Conservation (phyloP, 164 flowering plant genomes). For the Sextonia rubra region DNA sequence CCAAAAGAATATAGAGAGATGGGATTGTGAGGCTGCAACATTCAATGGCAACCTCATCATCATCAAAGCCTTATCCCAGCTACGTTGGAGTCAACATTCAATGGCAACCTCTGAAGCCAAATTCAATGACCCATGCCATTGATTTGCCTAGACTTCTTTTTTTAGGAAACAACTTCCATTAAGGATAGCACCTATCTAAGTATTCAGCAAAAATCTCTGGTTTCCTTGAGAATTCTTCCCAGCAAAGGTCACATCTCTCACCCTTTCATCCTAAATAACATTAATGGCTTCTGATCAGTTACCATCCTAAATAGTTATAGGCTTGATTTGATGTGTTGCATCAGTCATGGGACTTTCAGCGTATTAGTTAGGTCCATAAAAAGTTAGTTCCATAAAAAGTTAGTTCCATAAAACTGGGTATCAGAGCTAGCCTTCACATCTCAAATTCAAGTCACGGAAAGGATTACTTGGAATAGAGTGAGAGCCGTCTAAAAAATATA, state of each 20-base stretch:
- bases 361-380: too few species aligned
- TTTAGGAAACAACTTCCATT: conserved; percentile 3
- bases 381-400: too few species aligned
- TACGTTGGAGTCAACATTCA: too few species aligned
- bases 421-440: too few species aligned
- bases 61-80: too few species aligned
- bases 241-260: conserved; percentile 6
- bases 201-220: neutral
- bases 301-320: too few species aligned
- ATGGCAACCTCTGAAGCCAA: neutral
- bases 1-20: neutral
- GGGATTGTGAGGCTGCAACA: neutral
- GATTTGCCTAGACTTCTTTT: conserved; percentile 2
- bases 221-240: conserved; percentile 5
- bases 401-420: too few species aligned
- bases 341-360: too few species aligned
- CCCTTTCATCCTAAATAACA: conserved; percentile 5
- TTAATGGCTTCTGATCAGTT: conserved; percentile 2
- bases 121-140: conserved; percentile 1
- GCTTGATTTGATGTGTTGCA: too few species aligned
- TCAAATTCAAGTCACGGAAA: too few species aligned
- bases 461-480: too few species aligned
- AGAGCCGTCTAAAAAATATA: too few species aligned
- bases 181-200: neutral
- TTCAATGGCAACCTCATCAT: neutral